Evolutionary conservation across 2,329 filamentous ascomycete genomes (phyloP).

Genomic region (Diaporthe vaccinii): DNA sequence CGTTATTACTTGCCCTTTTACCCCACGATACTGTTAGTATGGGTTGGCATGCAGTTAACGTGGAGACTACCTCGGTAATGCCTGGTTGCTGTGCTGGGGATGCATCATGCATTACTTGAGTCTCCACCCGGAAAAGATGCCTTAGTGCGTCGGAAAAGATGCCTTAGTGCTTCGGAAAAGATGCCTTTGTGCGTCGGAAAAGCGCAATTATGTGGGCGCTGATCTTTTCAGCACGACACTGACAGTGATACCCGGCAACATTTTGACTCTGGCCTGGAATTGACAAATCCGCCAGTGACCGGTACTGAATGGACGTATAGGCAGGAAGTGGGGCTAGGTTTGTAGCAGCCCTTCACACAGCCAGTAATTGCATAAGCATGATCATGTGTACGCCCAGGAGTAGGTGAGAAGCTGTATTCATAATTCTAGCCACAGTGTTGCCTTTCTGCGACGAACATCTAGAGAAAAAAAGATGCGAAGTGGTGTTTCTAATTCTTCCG

Average conservation of each 20-base stretch:
- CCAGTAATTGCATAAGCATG: background rate
- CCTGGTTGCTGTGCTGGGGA: background rate
- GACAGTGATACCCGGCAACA: background rate
- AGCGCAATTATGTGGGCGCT: background rate
- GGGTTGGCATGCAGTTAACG: constrained; percentile 23
- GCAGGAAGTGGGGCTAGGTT: no score
- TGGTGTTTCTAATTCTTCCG: background rate
- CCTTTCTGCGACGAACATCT: background rate
- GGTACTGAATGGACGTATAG: background rate
- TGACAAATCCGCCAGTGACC: background rate
- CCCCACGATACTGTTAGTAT: constrained; percentile 16
- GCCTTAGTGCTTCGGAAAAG: constrained; percentile 12
- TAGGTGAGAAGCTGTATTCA: background rate
- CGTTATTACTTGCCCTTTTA: background rate
- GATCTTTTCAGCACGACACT: background rate
- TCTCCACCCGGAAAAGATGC: constrained; percentile 10
- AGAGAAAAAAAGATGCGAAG: background rate
- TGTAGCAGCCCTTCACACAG: background rate
- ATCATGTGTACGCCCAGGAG: background rate
- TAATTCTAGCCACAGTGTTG: background rate
- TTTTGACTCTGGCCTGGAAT: background rate
- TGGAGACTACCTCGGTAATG: constrained; percentile 20
- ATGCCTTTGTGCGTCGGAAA: constrained; percentile 9
- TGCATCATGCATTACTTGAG: constrained; percentile 2
- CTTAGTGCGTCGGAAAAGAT: constrained; percentile 17